These are phyloP conservation scores for Laguncularia racemosa DNA, from an alignment of 345 rosid genomes.

Conservation along the genomic window DNA sequence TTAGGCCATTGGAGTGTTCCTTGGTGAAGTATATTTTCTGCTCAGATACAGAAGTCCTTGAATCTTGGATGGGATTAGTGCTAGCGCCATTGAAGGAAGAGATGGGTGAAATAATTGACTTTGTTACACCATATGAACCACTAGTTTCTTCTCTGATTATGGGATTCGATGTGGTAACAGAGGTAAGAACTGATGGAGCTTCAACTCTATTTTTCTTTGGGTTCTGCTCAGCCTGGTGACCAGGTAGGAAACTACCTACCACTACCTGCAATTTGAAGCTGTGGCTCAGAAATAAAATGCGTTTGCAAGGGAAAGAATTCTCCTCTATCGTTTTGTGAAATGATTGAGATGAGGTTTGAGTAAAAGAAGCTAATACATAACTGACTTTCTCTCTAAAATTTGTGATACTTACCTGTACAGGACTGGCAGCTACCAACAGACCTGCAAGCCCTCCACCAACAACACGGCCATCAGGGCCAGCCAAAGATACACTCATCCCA, in stretches of 20 bases:
- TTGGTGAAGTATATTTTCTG: slow-evolving; percentile 30
- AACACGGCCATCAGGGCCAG: slow-evolving; percentile 45
- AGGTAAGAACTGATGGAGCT: slow-evolving; percentile 12
- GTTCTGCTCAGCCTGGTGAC: slow-evolving; percentile 33
- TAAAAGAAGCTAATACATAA: no score
- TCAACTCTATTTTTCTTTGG: slow-evolving; percentile 29
- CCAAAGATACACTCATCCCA: slow-evolving; percentile 42
- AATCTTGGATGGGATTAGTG: slow-evolving; percentile 19
- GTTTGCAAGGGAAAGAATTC: neutral
- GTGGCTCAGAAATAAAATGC: neutral
- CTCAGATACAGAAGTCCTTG: slow-evolving; percentile 27
- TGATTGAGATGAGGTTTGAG: no score
- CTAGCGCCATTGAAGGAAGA: slow-evolving; percentile 9
- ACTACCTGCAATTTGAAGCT: slow-evolving; percentile 24
- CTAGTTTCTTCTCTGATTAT: slow-evolving; percentile 19
- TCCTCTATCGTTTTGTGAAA: neutral
- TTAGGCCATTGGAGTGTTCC: slow-evolving; percentile 38
- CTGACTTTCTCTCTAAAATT: neutral
- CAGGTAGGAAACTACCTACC: slow-evolving; percentile 35
- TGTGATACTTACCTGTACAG: slow-evolving; percentile 33
- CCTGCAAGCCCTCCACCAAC: slow-evolving; percentile 50
- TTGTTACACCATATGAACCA: slow-evolving; percentile 22
- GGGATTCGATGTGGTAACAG: slow-evolving; percentile 10
- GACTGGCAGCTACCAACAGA: slow-evolving; percentile 37
- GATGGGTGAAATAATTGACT: slow-evolving; percentile 13